phyloP scores from a whole-genome alignment of 495 filamentous ascomycete species.

The Aspergillus diversus region DNA sequence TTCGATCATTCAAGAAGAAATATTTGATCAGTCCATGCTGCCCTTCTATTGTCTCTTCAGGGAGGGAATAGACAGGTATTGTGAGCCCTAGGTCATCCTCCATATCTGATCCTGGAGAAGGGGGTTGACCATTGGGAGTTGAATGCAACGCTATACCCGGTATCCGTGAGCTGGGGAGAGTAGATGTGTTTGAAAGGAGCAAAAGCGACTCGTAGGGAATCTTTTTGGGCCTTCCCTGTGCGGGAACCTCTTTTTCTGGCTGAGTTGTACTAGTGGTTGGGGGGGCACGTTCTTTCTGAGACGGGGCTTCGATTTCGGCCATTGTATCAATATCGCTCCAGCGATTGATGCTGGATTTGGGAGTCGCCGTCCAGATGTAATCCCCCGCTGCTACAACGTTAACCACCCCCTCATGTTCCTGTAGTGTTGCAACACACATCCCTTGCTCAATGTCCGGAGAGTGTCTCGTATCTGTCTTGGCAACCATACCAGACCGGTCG shows the following conservation, averaged over 20 bases:
- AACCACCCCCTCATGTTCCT: constrained; percentile 87
- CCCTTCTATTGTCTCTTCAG: constrained; percentile 87
- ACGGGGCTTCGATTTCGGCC: constrained; percentile 56
- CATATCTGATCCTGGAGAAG: constrained; percentile 58
- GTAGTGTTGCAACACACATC: constrained; percentile 80
- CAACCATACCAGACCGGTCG: constrained; percentile 87
- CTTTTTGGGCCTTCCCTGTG: constrained; percentile 51
- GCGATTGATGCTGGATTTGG: constrained; percentile 91
- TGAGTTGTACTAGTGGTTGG: constrained; percentile 1
- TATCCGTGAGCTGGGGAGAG: constrained; percentile 61
- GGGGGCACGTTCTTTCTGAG: constrained; percentile 50
- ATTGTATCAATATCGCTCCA: constrained; percentile 88
- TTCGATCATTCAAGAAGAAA: constrained; percentile 86
- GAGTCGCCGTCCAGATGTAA: constrained; percentile 92
- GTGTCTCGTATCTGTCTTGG: constrained; percentile 86
- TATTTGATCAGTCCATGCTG: constrained; percentile 96
- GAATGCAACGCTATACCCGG: constrained; percentile 54
- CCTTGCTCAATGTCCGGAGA: constrained; percentile 86
- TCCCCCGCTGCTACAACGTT: constrained; percentile 81
- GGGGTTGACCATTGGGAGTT: constrained; percentile 55
- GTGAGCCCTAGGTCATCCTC: constrained; percentile 60
- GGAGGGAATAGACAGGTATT: constrained; percentile 71
- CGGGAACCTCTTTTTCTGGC: constrained; percentile 17
- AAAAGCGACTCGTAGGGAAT: constrained; percentile 78
- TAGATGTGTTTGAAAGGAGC: constrained; percentile 80